A percentile compares a stretch with the other conserved stretches of the same genome.
Conservation (phyloP, 495 filamentous ascomycete species). For the Glonium stellatum region DNA sequence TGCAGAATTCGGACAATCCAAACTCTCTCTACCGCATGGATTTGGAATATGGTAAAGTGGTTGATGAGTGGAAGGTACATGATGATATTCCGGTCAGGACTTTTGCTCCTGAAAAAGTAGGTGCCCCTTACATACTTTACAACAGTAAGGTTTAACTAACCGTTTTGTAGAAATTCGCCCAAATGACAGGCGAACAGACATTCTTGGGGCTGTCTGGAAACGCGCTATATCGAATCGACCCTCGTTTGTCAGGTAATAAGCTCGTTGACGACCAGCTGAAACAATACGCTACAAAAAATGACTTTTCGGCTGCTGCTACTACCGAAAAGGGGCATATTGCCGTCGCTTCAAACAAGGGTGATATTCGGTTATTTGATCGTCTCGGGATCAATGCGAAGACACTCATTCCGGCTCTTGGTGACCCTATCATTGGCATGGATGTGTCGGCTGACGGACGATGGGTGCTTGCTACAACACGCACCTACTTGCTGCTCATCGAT, state of each 20-base stretch:
- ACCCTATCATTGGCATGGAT: slow-evolving; percentile 90
- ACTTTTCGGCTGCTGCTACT: slow-evolving; percentile 88
- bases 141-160: slow-evolving; percentile 20
- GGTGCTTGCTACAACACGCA: slow-evolving; percentile 90
- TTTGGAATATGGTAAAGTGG: slow-evolving; percentile 95
- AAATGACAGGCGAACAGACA: slow-evolving; percentile 92
- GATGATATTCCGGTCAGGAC: slow-evolving; percentile 88
- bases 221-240: slow-evolving; percentile 89
- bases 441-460: slow-evolving; percentile 91
- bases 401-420: slow-evolving; percentile 88
- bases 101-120: slow-evolving; percentile 80
- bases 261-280: slow-evolving; percentile 88
- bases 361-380: slow-evolving; percentile 93
- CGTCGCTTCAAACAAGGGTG: slow-evolving; percentile 93
- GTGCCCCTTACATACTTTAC: neutral
- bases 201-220: slow-evolving; percentile 90
- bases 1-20: slow-evolving; percentile 77
- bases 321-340: slow-evolving; percentile 95
- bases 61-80: slow-evolving; percentile 99
- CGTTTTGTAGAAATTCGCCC: slow-evolving; percentile 71
- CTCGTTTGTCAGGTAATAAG: slow-evolving; percentile 83
- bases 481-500: slow-evolving; percentile 90
- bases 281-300: slow-evolving; percentile 92
- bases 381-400: slow-evolving; percentile 97
- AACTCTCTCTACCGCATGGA: slow-evolving; percentile 98